Conservation (phyloP, 257 asterid genomes). For the Parsonsia alboflavescens region DNA sequence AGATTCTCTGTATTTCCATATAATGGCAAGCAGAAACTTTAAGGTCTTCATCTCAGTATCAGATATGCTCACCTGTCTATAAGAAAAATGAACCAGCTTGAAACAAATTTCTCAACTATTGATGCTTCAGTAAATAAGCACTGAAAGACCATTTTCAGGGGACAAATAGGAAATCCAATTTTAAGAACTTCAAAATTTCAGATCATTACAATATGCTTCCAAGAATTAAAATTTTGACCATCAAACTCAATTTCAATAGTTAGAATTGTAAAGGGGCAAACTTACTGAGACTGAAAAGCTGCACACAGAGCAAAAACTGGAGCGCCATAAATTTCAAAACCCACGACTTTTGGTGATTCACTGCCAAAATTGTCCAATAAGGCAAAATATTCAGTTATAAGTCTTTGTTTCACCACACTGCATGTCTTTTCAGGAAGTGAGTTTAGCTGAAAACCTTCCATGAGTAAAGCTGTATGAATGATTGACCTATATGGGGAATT, state of each 20-base stretch:
- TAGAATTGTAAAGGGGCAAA: conserved; percentile 9
- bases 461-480: conserved; percentile 57
- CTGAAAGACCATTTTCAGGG: neutral
- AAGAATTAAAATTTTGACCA: neutral
- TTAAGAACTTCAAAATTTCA: neutral
- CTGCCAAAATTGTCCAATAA: conserved; percentile 55
- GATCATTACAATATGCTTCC: neutral
- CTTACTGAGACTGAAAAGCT: conserved; percentile 76
- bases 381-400: conserved; percentile 64
- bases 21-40: conserved; percentile 55
- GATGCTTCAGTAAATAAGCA: neutral
- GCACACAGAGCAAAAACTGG: conserved; percentile 82
- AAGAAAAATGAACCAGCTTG: conserved; percentile 12
- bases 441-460: conserved; percentile 85
- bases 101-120: neutral
- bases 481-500: conserved; percentile 34
- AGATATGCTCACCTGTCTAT: conserved; percentile 71
- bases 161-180: neutral
- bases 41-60: conserved; percentile 72
- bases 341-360: conserved; percentile 27
- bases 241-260: neutral
- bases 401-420: conserved; percentile 56
- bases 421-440: conserved; percentile 58
- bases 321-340: conserved; percentile 52
- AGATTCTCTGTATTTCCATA: conserved; percentile 50